These are phyloP conservation scores for Botrytis fragariae DNA, from an alignment of 2,329 filamentous ascomycete species.

Conservation along the genomic window DNA sequence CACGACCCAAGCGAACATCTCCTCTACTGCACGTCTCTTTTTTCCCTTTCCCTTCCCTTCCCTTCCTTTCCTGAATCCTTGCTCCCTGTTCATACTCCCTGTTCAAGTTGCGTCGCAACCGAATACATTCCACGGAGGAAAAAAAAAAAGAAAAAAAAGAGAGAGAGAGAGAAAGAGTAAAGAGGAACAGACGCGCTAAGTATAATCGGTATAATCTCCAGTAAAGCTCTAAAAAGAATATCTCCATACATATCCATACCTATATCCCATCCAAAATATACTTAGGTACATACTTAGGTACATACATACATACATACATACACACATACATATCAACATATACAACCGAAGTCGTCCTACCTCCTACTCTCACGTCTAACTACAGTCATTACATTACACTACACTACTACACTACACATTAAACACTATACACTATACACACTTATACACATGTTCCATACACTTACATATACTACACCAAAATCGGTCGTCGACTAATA, in stretches of 20 bases:
- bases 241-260: slow-evolving; percentile 1
- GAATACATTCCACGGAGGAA: slow-evolving; percentile 3
- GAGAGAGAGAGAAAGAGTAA: background rate
- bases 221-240: background rate
- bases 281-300: background rate
- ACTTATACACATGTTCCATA: background rate
- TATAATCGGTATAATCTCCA: slow-evolving; percentile 4
- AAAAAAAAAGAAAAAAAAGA: background rate
- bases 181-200: slow-evolving; percentile 11
- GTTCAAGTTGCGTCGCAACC: background rate
- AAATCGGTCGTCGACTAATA: background rate
- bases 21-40: slow-evolving; percentile 9
- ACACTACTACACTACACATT: background rate
- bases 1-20: slow-evolving; percentile 6
- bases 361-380: background rate
- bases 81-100: background rate
- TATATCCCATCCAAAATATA: background rate
- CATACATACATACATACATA: background rate
- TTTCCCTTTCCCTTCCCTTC: background rate
- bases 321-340: background rate
- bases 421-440: background rate
- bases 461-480: background rate
- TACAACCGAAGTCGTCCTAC: background rate
- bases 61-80: background rate
- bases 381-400: background rate